Evolutionary conservation across 768 basidiomycete species (phyloP), one percentile per base, ranked within the genome.

Genomic region (Amanita pseudoporphyria): DNA sequence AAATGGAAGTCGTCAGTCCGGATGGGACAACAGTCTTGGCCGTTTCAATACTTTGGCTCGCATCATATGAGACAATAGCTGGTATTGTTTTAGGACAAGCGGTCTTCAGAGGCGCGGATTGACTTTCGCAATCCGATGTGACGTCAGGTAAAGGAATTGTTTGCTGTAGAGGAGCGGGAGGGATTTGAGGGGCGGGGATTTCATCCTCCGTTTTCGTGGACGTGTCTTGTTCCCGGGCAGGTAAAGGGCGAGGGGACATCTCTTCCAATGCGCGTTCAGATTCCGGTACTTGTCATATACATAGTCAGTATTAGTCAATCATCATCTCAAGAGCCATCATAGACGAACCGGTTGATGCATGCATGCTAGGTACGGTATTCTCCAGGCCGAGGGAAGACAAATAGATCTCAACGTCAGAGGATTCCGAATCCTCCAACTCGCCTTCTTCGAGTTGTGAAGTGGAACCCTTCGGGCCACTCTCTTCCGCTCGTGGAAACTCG

Each of bases 131-230:
- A 10, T 45, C 42, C 9, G 44, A 38, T 19, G 42, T 5, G 54
- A 66, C 46, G 14, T 60, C 54, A 6, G 67, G 67, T 9, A 69
- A 56, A 10, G 66, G 66, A 33, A 69, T 62, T 2, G 66, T 65
- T 44, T 58, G 58, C 31, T 63, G 61, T 0, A 60, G 47, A n/a
- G 67, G 65, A 26, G 63, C 64, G 19, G 60, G 55, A 1, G 68
- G 67, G 1, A 57, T 54, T 12, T 52, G 42, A 6, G 59, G 56
- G 3, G 60, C 53, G 31, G 47, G 5, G 4, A 6, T 24, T 22
- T 52, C 36, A 13, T 28, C n/a, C 24, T 39, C 6, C 1, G 12
- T 21, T 21, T 37, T 38, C 9, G 32, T 6, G 1, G 9, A 4
- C 4, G 10, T 21, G 22, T 44, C n/a, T 10, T 51, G 24, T 31